Evolutionary conservation across 2,329 filamentous ascomycete genomes (phyloP).

Genomic region (Diaporthe aspalathi): DNA sequence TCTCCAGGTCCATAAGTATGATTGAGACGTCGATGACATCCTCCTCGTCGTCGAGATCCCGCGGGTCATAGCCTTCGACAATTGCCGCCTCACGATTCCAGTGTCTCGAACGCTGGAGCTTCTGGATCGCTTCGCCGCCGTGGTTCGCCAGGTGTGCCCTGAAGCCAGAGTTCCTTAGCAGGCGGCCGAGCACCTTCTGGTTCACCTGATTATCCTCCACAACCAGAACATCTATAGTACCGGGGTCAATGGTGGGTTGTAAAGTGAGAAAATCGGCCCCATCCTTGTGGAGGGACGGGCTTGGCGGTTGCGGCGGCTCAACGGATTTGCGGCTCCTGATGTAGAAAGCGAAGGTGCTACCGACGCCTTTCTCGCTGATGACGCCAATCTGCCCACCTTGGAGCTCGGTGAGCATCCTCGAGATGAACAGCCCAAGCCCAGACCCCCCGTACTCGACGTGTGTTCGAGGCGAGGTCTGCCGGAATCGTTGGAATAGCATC

Average conservation of each 20-base stretch:
- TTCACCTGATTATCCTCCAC: constrained; percentile 78
- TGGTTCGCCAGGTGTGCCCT: constrained; percentile 73
- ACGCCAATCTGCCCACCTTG: constrained; percentile 85
- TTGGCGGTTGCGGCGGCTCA: constrained; percentile 43
- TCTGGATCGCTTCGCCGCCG: constrained; percentile 66
- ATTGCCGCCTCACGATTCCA: constrained; percentile 52
- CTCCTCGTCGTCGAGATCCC: constrained; percentile 52
- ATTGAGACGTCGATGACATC: constrained; percentile 69
- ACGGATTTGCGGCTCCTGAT: constrained; percentile 70
- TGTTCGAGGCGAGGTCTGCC: constrained; percentile 80
- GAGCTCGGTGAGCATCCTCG: constrained; percentile 78
- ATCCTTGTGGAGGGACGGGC: constrained; percentile 47
- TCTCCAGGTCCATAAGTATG: constrained; percentile 84
- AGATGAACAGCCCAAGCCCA: constrained; percentile 83
- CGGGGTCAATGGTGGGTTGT: constrained; percentile 46
- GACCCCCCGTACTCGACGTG: constrained; percentile 84
- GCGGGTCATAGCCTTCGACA: constrained; percentile 25
- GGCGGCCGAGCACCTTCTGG: constrained; percentile 71
- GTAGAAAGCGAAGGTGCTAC: constrained; percentile 83
- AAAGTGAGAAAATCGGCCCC: constrained; percentile 3
- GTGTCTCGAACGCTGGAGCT: constrained; percentile 65
- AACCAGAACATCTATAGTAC: constrained; percentile 68
- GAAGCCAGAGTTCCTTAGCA: constrained; percentile 70
- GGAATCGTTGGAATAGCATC: constrained; percentile 81
- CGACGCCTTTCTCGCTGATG: constrained; percentile 72